Conservation (phyloP, 768 basidiomycete genomes). For the Suillus clintonianus region DNA sequence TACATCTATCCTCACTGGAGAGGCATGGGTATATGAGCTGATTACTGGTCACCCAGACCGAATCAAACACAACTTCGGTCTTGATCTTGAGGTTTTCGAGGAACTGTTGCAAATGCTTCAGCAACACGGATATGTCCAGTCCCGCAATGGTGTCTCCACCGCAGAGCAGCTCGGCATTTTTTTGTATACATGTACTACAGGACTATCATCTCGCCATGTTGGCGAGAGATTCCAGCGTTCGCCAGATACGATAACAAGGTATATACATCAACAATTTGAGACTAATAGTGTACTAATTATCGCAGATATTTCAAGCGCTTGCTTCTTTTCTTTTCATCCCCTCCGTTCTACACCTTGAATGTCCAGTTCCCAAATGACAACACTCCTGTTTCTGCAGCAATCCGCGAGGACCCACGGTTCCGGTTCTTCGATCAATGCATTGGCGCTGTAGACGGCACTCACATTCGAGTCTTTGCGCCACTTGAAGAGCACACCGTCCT, state of each 20-base stretch:
- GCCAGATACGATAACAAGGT: constrained; percentile 41
- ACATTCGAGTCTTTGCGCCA: constrained; percentile 2
- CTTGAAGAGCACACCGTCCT: not conserved
- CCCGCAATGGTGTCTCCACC: constrained; percentile 3
- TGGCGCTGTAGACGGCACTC: constrained; percentile 3
- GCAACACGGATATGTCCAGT: constrained; percentile 2
- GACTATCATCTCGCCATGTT: constrained; percentile 8
- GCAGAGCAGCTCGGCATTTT: constrained; percentile 16
- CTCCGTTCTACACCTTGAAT: not conserved
- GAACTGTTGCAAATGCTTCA: constrained; percentile 5
- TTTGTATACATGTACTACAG: constrained; percentile 15
- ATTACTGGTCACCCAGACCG: constrained; percentile 20
- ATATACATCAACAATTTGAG: not conserved
- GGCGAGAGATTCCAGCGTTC: constrained; percentile 18
- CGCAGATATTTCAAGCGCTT: constrained; percentile 15
- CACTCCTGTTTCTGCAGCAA: not conserved
- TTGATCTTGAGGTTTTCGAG: constrained; percentile 22
- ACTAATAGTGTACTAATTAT: not conserved
- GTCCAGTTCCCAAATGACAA: not conserved
- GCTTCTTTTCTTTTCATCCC: constrained; percentile 7
- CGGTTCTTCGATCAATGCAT: constrained; percentile 2
- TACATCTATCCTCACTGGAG: constrained; percentile 24
- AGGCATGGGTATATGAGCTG: constrained; percentile 24
- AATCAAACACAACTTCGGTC: constrained; percentile 21
- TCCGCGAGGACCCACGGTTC: not conserved